Conservation (phyloP, 2,329 filamentous ascomycete genomes). For the Beauveria sp. region DNA sequence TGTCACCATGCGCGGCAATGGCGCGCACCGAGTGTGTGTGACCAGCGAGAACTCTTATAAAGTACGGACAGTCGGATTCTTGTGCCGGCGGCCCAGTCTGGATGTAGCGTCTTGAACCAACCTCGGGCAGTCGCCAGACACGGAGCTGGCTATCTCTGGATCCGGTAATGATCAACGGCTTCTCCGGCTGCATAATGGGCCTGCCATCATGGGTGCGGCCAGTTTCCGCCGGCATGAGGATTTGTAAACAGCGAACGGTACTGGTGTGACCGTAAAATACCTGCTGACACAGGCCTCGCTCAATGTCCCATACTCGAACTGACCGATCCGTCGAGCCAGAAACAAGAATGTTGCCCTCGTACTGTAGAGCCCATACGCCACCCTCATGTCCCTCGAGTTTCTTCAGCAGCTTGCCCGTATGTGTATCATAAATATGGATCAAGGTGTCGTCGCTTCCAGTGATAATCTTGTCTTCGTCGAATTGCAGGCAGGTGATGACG, state of each 20-base stretch:
- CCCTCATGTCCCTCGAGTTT: conserved; percentile 91
- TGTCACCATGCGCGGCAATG: conserved; percentile 91
- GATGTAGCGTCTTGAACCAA: conserved; percentile 68
- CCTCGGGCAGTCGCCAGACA: conserved; percentile 87
- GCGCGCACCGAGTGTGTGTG: conserved; percentile 92
- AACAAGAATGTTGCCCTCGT: conserved; percentile 88
- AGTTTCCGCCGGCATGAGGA: conserved; percentile 77
- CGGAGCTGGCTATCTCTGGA: conserved; percentile 90
- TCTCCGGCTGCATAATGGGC: conserved; percentile 82
- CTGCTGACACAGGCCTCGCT: conserved; percentile 84
- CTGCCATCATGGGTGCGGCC: conserved; percentile 64
- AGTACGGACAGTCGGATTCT: conserved; percentile 83
- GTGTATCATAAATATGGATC: conserved; percentile 97
- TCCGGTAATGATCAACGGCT: conserved; percentile 93
- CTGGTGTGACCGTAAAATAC: conserved; percentile 97
- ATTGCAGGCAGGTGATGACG: conserved; percentile 95
- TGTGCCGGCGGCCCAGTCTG: conserved; percentile 69
- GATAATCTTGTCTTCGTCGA: conserved; percentile 95
- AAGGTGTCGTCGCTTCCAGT: conserved; percentile 96
- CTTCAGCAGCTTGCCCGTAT: conserved; percentile 77
- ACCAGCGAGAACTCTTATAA: conserved; percentile 76
- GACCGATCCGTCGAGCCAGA: conserved; percentile 95
- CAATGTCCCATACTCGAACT: conserved; percentile 99
- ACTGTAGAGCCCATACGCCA: conserved; percentile 95
- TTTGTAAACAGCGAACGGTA: conserved; percentile 91